Evolutionary conservation across 192 early-diverging fungal genomes (phyloP).

Genomic region (Gonapodya prolifera): DNA sequence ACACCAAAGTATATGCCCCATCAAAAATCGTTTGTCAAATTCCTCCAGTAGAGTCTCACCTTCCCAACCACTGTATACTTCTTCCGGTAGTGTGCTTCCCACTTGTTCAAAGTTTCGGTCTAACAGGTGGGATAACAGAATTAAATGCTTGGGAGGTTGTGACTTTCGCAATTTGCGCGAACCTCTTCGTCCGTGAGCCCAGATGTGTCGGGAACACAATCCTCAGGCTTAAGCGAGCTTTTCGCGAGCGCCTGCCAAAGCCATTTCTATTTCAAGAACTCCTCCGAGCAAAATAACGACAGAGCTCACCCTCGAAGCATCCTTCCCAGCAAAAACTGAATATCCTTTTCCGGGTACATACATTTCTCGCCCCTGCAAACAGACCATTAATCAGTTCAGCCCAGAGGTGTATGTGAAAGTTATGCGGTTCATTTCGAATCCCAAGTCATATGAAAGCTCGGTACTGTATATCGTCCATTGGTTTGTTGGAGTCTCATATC

Average conservation of each 20-base stretch:
- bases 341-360: conserved; percentile 60
- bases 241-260: conserved; percentile 45
- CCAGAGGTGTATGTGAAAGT: too few species aligned
- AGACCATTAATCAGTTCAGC: not conserved
- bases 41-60: not conserved
- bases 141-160: not conserved
- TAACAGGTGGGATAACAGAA: conserved; percentile 10
- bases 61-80: conserved; percentile 15
- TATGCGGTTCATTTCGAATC: too few species aligned
- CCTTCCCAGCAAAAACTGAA: conserved; percentile 66
- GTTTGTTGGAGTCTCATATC: too few species aligned
- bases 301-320: conserved; percentile 48
- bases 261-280: not conserved
- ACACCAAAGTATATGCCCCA: too few species aligned
- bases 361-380: conserved; percentile 28
- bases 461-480: too few species aligned
- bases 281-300: not conserved
- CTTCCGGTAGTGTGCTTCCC: conserved; percentile 53
- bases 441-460: too few species aligned
- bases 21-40: too few species aligned
- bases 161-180: not conserved
- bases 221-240: conserved; percentile 51
- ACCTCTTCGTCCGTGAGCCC: conserved; percentile 53
- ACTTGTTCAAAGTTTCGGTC: conserved; percentile 57
- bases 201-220: conserved; percentile 60